Conservation (phyloP, 371 early-diverging fungal genomes). For the Apophysomyces ossiformis region DNA sequence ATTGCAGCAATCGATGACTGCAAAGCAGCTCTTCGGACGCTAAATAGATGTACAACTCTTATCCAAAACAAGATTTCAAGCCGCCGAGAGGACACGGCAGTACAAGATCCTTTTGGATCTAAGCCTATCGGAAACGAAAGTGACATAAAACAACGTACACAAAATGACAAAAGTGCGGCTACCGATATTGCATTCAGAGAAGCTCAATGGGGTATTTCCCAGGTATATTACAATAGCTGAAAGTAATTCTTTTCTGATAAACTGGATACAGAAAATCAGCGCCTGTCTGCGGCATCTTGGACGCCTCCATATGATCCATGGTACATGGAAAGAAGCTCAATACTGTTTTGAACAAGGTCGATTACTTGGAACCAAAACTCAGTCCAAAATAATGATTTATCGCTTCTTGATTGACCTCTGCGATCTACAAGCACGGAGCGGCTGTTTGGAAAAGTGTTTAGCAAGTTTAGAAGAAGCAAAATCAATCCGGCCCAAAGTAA, state of each 20-base stretch:
- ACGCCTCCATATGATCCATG: slow-evolving; percentile 59
- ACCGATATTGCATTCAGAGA: slow-evolving; percentile 35
- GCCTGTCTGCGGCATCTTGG: slow-evolving; percentile 58
- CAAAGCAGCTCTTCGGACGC: slow-evolving; percentile 14
- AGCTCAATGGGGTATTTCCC: slow-evolving; percentile 46
- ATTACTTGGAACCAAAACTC: slow-evolving; percentile 53
- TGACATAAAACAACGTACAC: not conserved
- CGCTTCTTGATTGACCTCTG: slow-evolving; percentile 55
- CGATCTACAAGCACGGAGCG: slow-evolving; percentile 58
- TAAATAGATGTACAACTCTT: slow-evolving; percentile 12
- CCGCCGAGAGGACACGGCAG: slow-evolving; percentile 4
- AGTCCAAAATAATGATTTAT: slow-evolving; percentile 47
- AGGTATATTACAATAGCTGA: slow-evolving; percentile 18
- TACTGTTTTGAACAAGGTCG: slow-evolving; percentile 69
- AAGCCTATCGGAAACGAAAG: not conserved
- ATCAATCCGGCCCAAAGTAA: slow-evolving; percentile 27
- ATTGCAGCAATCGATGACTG: slow-evolving; percentile 28
- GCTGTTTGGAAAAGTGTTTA: slow-evolving; percentile 48
- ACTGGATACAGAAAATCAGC: slow-evolving; percentile 40
- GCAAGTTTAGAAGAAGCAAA: slow-evolving; percentile 31
- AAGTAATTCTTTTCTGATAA: slow-evolving; percentile 1
- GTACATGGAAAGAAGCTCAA: slow-evolving; percentile 71
- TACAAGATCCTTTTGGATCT: slow-evolving; percentile 20
- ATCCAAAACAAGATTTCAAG: slow-evolving; percentile 6
- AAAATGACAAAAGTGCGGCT: not conserved